Evolutionary conservation across 805 yeast genomes (phyloP), one percentile per base, ranked within the genome.

Genomic region (Metschnikowia vanudenii): DNA sequence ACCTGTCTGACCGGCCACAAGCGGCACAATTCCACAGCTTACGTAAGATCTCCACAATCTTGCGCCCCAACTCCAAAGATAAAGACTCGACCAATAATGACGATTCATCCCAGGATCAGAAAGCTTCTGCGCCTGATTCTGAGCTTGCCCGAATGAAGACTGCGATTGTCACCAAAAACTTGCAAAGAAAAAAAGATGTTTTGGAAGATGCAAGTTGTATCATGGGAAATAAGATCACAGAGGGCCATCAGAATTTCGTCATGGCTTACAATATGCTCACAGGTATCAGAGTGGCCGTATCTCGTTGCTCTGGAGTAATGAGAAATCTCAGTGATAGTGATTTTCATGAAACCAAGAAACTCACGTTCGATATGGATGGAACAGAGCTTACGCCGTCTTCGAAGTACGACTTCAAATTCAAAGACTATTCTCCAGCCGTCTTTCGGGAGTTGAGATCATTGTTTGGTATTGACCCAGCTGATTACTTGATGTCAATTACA

Each of bases 241-340:
- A 94, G 65, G 97, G 97, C 36, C 98, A 94, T 61, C 89, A 82
- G 41, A 94, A 91, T 64, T 94, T 85, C 59, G 88, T 90, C 22
- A 82, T 92, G 74, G 99, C 97, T 1, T 95, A 94, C 65, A 90
- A 92, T 64, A 92, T 94, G 97, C 76, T 95, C 47, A 91, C 98
- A 0, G 99, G 99, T 2, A 94, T 94, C 39, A 77, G 99, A 47
- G 96, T 90, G 8, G 91, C 97, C 0, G 98, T 94, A 0, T 88
- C 96, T 3, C 74, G 97, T 47, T 85, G 96, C 58, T 88, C 97
- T 0, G 95, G 96, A 31, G 75, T 85, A 10, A 86, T 88, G 79
- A 79, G 85, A 44, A 84, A 85, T 16, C 68, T 94, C 35, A 76
- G 75, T 1, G 84, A 81, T 41, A 75, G 71, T 13, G 97, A 92